phyloP scores from a whole-genome alignment of 768 basidiomycete species.

The Mycena rebaudengoi region DNA sequence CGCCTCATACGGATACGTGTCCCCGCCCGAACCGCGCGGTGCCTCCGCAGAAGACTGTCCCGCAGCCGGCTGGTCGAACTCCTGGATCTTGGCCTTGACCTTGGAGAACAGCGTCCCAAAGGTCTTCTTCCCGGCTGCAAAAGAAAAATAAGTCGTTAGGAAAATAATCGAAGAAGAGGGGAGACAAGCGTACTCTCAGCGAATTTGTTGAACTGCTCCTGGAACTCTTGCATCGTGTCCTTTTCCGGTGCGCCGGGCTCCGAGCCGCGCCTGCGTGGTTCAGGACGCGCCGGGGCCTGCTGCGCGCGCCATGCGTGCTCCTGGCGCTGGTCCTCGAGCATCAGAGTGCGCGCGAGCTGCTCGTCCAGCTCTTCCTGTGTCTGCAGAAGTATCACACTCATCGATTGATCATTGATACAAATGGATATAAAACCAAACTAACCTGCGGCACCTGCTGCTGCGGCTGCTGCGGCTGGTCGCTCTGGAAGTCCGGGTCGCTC shows the following conservation, averaged over 20 bases:
- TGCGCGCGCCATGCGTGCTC: slow-evolving; percentile 47
- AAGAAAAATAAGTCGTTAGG: background rate
- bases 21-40: slow-evolving; percentile 23
- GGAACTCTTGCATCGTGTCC: slow-evolving; percentile 72
- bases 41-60: background rate
- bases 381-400: slow-evolving; percentile 33
- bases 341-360: slow-evolving; percentile 76
- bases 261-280: slow-evolving; percentile 19
- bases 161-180: background rate
- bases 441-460: slow-evolving; percentile 39
- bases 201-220: slow-evolving; percentile 77
- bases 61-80: slow-evolving; percentile 64
- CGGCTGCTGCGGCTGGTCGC: slow-evolving; percentile 43
- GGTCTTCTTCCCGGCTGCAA: slow-evolving; percentile 82
- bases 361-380: slow-evolving; percentile 81
- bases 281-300: slow-evolving; percentile 24
- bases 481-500: slow-evolving; percentile 81
- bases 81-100: slow-evolving; percentile 86
- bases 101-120: slow-evolving; percentile 76
- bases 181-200: slow-evolving; percentile 71
- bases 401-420: background rate
- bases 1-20: slow-evolving; percentile 29
- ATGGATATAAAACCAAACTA: background rate
- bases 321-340: slow-evolving; percentile 66
- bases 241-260: slow-evolving; percentile 36